Evolutionary conservation across 164 flowering plant genomes (phyloP), one percentile per base, ranked within the genome.

Genomic region (Vitis riparia): DNA sequence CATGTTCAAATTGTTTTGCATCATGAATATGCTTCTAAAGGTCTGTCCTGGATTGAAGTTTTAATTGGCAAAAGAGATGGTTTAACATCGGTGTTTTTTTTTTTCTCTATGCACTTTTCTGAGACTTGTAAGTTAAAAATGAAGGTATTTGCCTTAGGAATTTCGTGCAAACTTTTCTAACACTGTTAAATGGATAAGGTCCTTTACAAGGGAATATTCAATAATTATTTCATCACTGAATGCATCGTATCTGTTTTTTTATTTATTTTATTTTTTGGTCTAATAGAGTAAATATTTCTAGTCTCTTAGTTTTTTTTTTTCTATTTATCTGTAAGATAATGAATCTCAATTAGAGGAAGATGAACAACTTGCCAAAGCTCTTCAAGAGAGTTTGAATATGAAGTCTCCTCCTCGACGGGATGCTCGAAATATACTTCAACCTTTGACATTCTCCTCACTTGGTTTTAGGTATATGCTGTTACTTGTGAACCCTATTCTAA

Each of bases 291-390:
- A 37, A 37, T 37, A 37, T 6, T 37, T 37, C 44, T 37, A 2
- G 44, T 37, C 44, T 37, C 44, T 37, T 2, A 37, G 44, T 6
- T 37, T 11, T 65, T 2, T 19, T 8, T 58, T 17, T 27, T 63
- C 44, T 29, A 29, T 23, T 51, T 32, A 4, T 29, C 47, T 27
- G 29, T 55, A 9, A 23, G 67, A 70, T 55, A 55, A 67, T 50
- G 80, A 72, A 51, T 62, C 80, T 63, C 81, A 80, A 32, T 51
- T 86, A 72, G 88, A 85, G 69, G 94, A 90, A 78, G 92, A 90
- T 73, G 89, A 88, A 67, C 82, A 70, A 63, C 87, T 90, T 70
- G 94, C 94, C 13, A 84, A 66, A 75, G 91, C 91, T 71, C 74
- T 90, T 71, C 92, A 90, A 73, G 92, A 87, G 75, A 90, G 90